Evolutionary conservation across 805 yeast species (phyloP), one percentile per base, ranked within the genome.

Genomic region (Spathaspora girioi): DNA sequence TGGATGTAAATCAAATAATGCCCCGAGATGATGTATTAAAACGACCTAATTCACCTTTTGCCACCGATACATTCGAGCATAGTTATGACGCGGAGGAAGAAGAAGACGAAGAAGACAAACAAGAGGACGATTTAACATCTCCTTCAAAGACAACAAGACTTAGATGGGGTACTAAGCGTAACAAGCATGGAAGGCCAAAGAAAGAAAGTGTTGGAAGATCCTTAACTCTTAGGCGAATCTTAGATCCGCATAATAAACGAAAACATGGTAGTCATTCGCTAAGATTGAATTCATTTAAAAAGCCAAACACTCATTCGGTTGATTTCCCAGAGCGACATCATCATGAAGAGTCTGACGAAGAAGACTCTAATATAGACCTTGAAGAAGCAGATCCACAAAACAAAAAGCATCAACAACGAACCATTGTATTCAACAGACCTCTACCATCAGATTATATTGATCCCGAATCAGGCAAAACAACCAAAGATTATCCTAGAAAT

Each of bases 131-230:
- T n/a, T n/a, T 10, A 8, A 10, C 26, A n/a, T 23, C 45, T 9
- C 45, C 45, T 23, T 23, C 32, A 31, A 47, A 20, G 56, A 86
- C 87, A 82, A 83, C 86, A 57, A 78, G 96, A 60, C 80, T 85
- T 58, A 78, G 97, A 69, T 89, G 96, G 96, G 97, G 97, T 52
- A 92, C 97, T 3, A 89, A 87, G 57, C 78, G 96, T 58, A 81
- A 83, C 60, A 81, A 82, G 52, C 78, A 82, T 54, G 96, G 96
- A 8, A 76, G 78, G 45, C 92, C 94, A 19, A 57, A 62, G 44
- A 62, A 62, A 48, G 75, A 71, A 50, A 66, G 69, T 44, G 70
- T 81, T 12, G 77, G 78, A 7, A 71, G 92, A 56, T 48, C 56
- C 2, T 38, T 47, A 23, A 85, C 93, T 0, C 64, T 87, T 43